phyloP scores from a whole-genome alignment of 805 yeast genomes.

The Candida insectalens region DNA sequence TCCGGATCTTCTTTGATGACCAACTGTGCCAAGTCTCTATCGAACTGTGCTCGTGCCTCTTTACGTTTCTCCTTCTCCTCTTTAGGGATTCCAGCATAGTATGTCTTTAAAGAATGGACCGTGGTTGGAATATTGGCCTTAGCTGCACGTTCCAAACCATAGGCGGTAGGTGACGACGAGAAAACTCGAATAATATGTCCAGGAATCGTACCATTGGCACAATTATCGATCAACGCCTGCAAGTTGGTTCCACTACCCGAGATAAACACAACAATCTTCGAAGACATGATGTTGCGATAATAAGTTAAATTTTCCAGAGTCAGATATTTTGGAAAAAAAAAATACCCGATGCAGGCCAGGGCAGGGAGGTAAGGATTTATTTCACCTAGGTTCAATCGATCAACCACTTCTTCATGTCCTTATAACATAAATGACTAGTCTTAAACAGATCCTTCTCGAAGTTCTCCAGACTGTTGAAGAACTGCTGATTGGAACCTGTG shows the following conservation, averaged over 20 bases:
- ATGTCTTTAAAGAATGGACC: slow-evolving; percentile 61
- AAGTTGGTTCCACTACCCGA: slow-evolving; percentile 95
- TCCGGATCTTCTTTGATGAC: slow-evolving; percentile 57
- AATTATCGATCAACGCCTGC: slow-evolving; percentile 86
- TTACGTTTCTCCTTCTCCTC: slow-evolving; percentile 50
- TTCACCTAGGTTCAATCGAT: too few relatives aligned
- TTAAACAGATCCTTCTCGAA: slow-evolving; percentile 58
- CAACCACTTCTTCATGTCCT: slow-evolving; percentile 19
- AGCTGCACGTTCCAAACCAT: slow-evolving; percentile 73
- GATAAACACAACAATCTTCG: slow-evolving; percentile 75
- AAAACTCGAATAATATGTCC: slow-evolving; percentile 64
- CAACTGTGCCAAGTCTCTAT: slow-evolving; percentile 64
- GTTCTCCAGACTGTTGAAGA: slow-evolving; percentile 63
- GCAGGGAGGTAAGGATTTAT: too few relatives aligned
- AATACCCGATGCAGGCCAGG: too few relatives aligned
- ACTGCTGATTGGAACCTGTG: slow-evolving; percentile 25
- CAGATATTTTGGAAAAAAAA: too few relatives aligned
- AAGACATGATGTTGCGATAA: too few relatives aligned
- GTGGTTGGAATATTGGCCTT: slow-evolving; percentile 61
- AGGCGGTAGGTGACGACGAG: slow-evolving; percentile 81
- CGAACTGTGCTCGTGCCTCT: slow-evolving; percentile 60
- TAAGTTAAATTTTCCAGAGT: too few relatives aligned
- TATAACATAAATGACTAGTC: slow-evolving; percentile 33
- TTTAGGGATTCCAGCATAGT: slow-evolving; percentile 68
- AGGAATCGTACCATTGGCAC: slow-evolving; percentile 26